Evolutionary conservation across 2,329 filamentous ascomycete genomes (phyloP), one percentile per base, ranked within the genome.

Genomic region (Rhynchosporium graminicola): DNA sequence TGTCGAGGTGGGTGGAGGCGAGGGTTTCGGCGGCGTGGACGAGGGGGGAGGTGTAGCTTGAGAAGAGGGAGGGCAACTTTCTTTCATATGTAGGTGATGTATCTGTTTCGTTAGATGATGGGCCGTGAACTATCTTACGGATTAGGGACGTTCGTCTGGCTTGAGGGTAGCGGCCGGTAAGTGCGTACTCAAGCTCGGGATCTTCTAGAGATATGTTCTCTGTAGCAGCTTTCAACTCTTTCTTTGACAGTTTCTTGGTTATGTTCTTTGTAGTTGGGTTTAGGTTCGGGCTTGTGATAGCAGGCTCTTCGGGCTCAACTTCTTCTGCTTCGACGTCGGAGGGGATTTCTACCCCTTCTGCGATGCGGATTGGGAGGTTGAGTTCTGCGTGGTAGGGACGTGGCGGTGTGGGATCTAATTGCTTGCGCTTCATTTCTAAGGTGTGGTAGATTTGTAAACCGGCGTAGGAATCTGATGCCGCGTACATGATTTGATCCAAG

Each of bases 401-500:
- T 3, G 90, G 89, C 4, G 93, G 93, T 2, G 78, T 82, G 1
- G 92, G 92, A 12, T 84, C 76, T 64, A 97, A 78, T 6, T 79
- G 77, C 68, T 84, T 80, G 15, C 93, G 82, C 69, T 89, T 84
- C 56, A 83, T 77, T 62, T 97, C 88, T 50, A 97, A 78, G 0
- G 83, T 81, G 63, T 91, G 80, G 71, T 86, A 96, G 1, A 97
- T 78, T 61, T 91, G 88, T 10, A 89, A 76, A 48, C 87, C 85
- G 63, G 90, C 92, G 73, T 97, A 97, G 0, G 91, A 89, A 74
- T 96, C 92, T 0, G 90, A 87, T 12, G 91, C 92, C 9, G 91
- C 87, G 75, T 93, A 92, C 57, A 83, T 75, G 20, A 91, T 82
- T 73, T 97, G 93, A 9, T 83, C 74, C 66, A 82, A 77, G 26